A percentile compares a stretch with the other conserved stretches of the same genome.
phyloP scores from a whole-genome alignment of 768 basidiomycete genomes.

The Russula sp. region DNA sequence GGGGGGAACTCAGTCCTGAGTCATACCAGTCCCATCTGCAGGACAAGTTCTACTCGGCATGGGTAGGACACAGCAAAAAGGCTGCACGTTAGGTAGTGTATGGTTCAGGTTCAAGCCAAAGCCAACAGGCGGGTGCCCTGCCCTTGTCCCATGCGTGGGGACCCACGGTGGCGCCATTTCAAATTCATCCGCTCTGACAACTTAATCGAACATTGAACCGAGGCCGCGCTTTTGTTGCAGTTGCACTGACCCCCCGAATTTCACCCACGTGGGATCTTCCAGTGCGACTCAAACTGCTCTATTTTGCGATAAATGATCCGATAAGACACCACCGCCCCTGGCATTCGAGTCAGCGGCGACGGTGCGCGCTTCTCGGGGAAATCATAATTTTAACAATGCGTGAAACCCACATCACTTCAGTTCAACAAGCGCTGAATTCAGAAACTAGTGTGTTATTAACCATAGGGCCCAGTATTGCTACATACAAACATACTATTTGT shows the following conservation, averaged over 20 bases:
- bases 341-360: not conserved
- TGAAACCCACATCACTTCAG: constrained; percentile 4
- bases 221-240: too few relatives aligned
- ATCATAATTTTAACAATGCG: not conserved
- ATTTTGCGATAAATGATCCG: not conserved
- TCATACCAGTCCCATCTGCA: constrained; percentile 1
- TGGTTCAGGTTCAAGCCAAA: not conserved
- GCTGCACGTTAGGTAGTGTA: not conserved
- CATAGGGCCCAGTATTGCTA: not conserved
- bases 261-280: not conserved
- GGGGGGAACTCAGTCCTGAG: not conserved
- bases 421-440: not conserved
- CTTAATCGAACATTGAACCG: not conserved
- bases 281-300: not conserved
- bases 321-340: not conserved
- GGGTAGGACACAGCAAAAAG: constrained; percentile 8
- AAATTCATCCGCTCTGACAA: constrained; percentile 1
- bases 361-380: not conserved
- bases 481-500: not conserved
- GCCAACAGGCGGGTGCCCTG: not conserved
- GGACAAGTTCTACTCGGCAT: constrained; percentile 1
- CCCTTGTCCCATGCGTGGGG: not conserved
- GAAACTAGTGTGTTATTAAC: not conserved
- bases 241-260: not conserved
- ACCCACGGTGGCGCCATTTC: constrained; percentile 7